Percentiles rank a stretch among this genome's conserved stretches.
phyloP scores from a whole-genome alignment of 768 basidiomycete species.

The Termitomyces sp. region DNA sequence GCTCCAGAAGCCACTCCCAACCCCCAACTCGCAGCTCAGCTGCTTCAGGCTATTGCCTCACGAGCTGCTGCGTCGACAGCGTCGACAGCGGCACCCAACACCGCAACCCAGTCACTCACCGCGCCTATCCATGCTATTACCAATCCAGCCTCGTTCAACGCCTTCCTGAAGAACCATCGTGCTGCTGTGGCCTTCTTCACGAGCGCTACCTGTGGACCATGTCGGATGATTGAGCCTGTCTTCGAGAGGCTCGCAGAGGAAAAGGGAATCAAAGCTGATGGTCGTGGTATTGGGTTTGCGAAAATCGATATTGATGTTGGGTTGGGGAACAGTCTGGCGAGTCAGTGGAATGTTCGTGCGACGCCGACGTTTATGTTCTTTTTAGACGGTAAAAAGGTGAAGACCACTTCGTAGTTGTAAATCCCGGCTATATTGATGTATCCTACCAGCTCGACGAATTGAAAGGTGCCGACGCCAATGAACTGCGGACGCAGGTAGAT shows the following conservation, averaged over 20 bases:
- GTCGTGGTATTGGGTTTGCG: conserved; percentile 68
- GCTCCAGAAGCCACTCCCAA: conserved; percentile 36
- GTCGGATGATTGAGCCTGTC: conserved; percentile 78
- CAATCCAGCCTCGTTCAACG: conserved; percentile 70
- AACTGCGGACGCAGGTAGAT: conserved; percentile 73
- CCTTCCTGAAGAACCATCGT: conserved; percentile 61
- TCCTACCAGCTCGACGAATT: conserved; percentile 58
- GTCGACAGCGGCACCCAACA: conserved; percentile 9
- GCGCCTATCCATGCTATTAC: conserved; percentile 71
- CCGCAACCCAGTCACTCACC: conserved; percentile 50
- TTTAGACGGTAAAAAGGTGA: conserved; percentile 68
- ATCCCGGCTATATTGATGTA: not conserved
- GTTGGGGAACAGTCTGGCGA: conserved; percentile 56
- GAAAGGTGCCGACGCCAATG: conserved; percentile 67
- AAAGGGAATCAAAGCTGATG: conserved; percentile 42
- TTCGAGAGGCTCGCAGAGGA: conserved; percentile 77
- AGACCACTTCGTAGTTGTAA: conserved; percentile 4
- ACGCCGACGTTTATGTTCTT: conserved; percentile 94
- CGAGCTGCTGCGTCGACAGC: conserved; percentile 34
- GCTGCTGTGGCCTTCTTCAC: conserved; percentile 85
- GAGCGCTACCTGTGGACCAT: conserved; percentile 71
- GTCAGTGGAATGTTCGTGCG: conserved; percentile 62
- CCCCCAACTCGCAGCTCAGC: conserved; percentile 48
- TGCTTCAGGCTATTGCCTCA: conserved; percentile 57
- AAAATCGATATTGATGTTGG: conserved; percentile 83